Percentiles rank a stretch among this genome's conserved stretches.
These are phyloP conservation scores for Bisporella sp. DNA, from an alignment of 2,329 filamentous ascomycete species.

Conservation along the genomic window DNA sequence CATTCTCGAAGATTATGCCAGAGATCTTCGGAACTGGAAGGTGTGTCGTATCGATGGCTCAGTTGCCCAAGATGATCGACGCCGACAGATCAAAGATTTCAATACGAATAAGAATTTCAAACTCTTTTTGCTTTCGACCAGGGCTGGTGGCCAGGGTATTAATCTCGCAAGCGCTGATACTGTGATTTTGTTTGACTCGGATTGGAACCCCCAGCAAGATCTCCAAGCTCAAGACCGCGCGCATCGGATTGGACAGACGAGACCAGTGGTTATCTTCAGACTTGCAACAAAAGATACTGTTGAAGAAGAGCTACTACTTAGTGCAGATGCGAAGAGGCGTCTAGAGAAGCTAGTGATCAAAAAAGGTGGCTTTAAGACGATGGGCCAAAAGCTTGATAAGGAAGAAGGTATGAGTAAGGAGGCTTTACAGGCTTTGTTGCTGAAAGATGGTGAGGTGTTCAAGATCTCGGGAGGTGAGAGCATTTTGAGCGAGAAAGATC, in stretches of 20 bases:
- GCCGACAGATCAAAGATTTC: slow-evolving; percentile 66
- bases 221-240: slow-evolving; percentile 93
- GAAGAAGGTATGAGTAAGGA: slow-evolving; percentile 48
- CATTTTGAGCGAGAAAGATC: slow-evolving; percentile 67
- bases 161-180: slow-evolving; percentile 90
- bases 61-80: slow-evolving; percentile 67
- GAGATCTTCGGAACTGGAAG: slow-evolving; percentile 68
- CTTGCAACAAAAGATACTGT: slow-evolving; percentile 91
- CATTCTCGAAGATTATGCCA: slow-evolving; percentile 80
- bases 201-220: slow-evolving; percentile 97
- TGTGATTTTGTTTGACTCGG: slow-evolving; percentile 80
- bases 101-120: slow-evolving; percentile 59
- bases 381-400: slow-evolving; percentile 55
- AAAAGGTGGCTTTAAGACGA: slow-evolving; percentile 75
- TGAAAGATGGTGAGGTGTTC: slow-evolving; percentile 66
- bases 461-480: slow-evolving; percentile 51
- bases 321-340: slow-evolving; percentile 84
- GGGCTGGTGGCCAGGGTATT: slow-evolving; percentile 91
- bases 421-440: slow-evolving; percentile 51
- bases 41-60: slow-evolving; percentile 87
- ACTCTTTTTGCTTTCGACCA: slow-evolving; percentile 81
- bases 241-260: slow-evolving; percentile 88
- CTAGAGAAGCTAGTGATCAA: slow-evolving; percentile 94
- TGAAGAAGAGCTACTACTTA: slow-evolving; percentile 78
- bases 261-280: slow-evolving; percentile 87